Evolutionary conservation across 192 early-diverging fungal genomes (phyloP), one percentile per base, ranked within the genome.

Genomic region (Obelidium mucronatum): DNA sequence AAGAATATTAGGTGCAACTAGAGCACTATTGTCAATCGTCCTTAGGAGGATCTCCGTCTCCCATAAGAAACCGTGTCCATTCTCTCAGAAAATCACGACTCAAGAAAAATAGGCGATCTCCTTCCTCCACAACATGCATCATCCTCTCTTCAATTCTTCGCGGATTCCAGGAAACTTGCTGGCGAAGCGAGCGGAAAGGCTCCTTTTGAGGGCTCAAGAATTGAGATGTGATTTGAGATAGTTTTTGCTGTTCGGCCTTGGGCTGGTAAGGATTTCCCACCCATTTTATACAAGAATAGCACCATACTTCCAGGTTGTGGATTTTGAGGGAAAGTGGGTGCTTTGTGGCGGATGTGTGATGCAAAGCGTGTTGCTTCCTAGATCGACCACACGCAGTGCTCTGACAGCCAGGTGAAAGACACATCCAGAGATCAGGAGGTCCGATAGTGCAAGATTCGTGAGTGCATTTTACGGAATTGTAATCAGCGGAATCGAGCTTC

Each of bases 201-300:
- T 33, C 36, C 13, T 8, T 22, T 13, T 8, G 6, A 19, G 36
- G 44, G 5, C 24, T 11, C 3, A 36, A 15, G 8, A 24, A 13
- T 19, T 11, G 15, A 13, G 67, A 26, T 2, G 40, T 17, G 1
- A 30, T 17, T 1, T 8, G 2, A 8, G 24, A 6, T 19, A 24
- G 31, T 59, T 59, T 59, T 24, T 30, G 31, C 24, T 59, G 24
- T 11, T 24, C 34, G 26, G 67, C 17, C 8, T 15, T 6, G 44
- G 44, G 44, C 19, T 48, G 44, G 44, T 15, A 19, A 15, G 8
- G 44, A 19, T 68, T 68, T n/a, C 67, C 67, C 24, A 68, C 44
- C 67, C 67, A 68, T 68, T 68, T 68, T 44, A 68, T 19, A 44
- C 67, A 68, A 48, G 44, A 6, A 44, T 68, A 68, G 44, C 67